Conservation (phyloP, 2,329 filamentous ascomycete species). For the Aspergillus glaucus region DNA sequence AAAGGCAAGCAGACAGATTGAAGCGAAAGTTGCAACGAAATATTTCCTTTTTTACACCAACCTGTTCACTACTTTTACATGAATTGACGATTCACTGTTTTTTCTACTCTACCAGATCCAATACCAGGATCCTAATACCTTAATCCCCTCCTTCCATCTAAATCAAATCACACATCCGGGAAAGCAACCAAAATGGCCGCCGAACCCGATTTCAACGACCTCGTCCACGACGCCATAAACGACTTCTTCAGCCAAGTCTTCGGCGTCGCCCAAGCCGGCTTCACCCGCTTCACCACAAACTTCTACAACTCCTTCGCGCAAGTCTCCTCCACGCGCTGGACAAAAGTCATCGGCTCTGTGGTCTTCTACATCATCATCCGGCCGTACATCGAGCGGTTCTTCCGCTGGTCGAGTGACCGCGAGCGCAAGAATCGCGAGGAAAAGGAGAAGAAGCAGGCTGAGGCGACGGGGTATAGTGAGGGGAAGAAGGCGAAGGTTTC, state of each 20-base stretch:
- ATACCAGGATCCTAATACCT: too few relatives aligned
- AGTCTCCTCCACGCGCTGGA: constrained; percentile 42
- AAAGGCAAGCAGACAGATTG: constrained; percentile 4
- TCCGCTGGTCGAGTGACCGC: constrained; percentile 48
- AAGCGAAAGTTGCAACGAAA: neutral
- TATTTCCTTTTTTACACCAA: neutral
- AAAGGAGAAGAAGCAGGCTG: constrained; percentile 51
- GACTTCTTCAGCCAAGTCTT: constrained; percentile 29
- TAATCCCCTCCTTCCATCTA: neutral
- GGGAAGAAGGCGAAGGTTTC: constrained; percentile 50
- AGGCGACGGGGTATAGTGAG: constrained; percentile 16
- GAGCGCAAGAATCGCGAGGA: constrained; percentile 42
- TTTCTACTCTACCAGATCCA: neutral
- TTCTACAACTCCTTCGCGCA: constrained; percentile 37
- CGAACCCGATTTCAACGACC: constrained; percentile 15
- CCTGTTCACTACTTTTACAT: neutral
- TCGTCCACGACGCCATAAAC: constrained; percentile 17
- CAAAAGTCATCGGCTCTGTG: constrained; percentile 66
- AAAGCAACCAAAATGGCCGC: constrained; percentile 16
- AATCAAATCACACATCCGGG: neutral
- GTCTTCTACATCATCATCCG: constrained; percentile 68
- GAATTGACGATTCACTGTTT: neutral
- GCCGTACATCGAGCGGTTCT: constrained; percentile 65
- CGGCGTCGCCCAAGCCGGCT: constrained; percentile 15
- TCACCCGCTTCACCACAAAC: constrained; percentile 34